Percentiles rank a stretch among this genome's conserved stretches.
These are phyloP conservation scores for Magnusiomyces clavatus DNA, from an alignment of 1,139 yeast genomes.

Conservation along the genomic window DNA sequence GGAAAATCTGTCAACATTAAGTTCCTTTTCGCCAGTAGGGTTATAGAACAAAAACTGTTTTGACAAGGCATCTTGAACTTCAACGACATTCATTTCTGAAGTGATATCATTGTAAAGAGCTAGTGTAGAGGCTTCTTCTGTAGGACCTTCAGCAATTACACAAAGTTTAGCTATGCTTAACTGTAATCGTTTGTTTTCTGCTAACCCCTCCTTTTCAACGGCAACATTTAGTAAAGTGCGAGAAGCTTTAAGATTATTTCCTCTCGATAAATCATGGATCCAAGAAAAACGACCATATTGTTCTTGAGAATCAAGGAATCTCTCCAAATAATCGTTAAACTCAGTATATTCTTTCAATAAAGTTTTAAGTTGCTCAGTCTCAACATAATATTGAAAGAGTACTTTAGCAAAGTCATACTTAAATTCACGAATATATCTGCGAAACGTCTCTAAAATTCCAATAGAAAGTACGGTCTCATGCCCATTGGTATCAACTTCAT, in stretches of 20 bases:
- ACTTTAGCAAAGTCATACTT: constrained; percentile 64
- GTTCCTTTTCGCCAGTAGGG: neutral
- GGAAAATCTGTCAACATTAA: constrained; percentile 5
- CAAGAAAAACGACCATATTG: constrained; percentile 58
- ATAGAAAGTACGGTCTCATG: constrained; percentile 26
- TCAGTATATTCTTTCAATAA: constrained; percentile 53
- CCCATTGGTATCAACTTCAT: constrained; percentile 23
- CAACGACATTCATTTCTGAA: neutral
- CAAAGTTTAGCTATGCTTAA: constrained; percentile 64
- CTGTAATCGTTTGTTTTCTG: constrained; percentile 46
- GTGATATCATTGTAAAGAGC: too few species aligned
- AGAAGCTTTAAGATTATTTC: constrained; percentile 46
- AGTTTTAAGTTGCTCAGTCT: constrained; percentile 45
- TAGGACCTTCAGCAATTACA: constrained; percentile 27
- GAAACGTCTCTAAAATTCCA: constrained; percentile 29
- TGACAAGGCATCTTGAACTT: constrained; percentile 16
- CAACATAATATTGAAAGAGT: constrained; percentile 54
- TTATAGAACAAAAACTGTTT: constrained; percentile 4
- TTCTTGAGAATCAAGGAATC: constrained; percentile 42
- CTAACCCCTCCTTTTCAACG: constrained; percentile 35
- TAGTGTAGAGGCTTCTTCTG: too few species aligned
- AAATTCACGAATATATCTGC: constrained; percentile 50
- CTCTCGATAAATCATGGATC: constrained; percentile 57
- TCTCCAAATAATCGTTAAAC: constrained; percentile 42
- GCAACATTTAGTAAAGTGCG: constrained; percentile 32